These are phyloP conservation scores for Nicotiana knightiana DNA, from an alignment of 257 asterid genomes.

Conservation along the genomic window DNA sequence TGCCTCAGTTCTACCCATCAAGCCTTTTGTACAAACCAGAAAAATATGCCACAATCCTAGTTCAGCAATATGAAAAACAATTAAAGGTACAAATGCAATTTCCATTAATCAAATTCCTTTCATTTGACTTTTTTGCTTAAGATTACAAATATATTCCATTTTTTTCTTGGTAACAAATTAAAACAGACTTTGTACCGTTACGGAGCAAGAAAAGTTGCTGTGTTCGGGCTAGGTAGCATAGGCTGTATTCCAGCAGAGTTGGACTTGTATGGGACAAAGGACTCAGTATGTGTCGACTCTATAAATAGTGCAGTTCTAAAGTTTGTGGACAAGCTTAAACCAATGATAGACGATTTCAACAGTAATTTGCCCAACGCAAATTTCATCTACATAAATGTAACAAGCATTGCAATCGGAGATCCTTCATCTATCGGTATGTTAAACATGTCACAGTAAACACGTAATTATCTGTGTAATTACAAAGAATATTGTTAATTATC, in stretches of 20 bases:
- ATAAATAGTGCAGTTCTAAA: slow-evolving; percentile 14
- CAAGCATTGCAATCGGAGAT: background rate
- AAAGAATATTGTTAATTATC: too few species aligned
- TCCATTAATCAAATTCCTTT: background rate
- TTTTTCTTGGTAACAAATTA: too few species aligned
- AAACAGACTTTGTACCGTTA: slow-evolving; percentile 32
- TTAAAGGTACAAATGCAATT: background rate
- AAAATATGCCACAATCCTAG: slow-evolving; percentile 6
- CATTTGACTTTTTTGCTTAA: background rate
- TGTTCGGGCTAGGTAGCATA: slow-evolving; percentile 28
- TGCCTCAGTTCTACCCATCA: slow-evolving; percentile 45
- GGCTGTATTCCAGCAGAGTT: slow-evolving; percentile 36
- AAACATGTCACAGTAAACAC: background rate
- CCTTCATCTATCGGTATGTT: background rate
- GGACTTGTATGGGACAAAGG: slow-evolving; percentile 19
- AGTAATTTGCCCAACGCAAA: slow-evolving; percentile 19
- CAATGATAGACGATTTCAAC: slow-evolving; percentile 22
- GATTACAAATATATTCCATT: background rate
- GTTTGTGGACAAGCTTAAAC: slow-evolving; percentile 25
- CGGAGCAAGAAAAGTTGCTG: slow-evolving; percentile 48
- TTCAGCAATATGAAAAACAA: slow-evolving; percentile 10
- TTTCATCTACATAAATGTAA: slow-evolving; percentile 16
- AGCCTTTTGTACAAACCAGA: slow-evolving; percentile 23
- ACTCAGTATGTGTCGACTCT: slow-evolving; percentile 30
- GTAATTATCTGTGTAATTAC: too few species aligned